Evolutionary conservation across 1,284 basidiomycete genomes (phyloP), one percentile per base, ranked within the genome.

Genomic region (Takashimella koratensis): DNA sequence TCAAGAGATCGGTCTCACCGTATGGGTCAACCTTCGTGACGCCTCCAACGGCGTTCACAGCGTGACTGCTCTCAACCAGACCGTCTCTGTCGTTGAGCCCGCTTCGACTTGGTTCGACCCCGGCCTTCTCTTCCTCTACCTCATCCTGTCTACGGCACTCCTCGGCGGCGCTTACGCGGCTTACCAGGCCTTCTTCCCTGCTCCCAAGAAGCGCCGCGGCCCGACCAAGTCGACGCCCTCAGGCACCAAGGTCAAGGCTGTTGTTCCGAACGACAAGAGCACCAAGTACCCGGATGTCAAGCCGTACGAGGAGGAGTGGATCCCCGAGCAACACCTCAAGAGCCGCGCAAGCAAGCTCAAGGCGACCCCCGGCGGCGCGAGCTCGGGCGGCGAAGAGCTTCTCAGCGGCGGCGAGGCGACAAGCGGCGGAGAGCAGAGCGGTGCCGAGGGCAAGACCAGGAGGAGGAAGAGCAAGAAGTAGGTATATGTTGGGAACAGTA

Each of bases 221-320:
- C 45, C 53, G 21, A 70, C 74, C 76, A n/a, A n/a, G n/a, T n/a
- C n/a, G n/a, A n/a, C n/a, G n/a, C n/a, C n/a, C n/a, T n/a, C n/a
- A n/a, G 52, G 46, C 5, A 61, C 55, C 39, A 58, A 59, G 45
- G 54, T 51, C 41, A 62, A 59, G 48, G 55, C 59, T n/a, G 83
- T 82, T 55, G 77, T 83, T 10, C 82, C 85, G n/a, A 79, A 81
- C 27, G 79, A 81, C 43, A 76, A 81, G 4, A 81, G 82, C 42
- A 85, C 84, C n/a, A 83, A 83, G 10, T 73, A 73, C 50, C 85
- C 85, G 30, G 82, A 84, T 20, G 82, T 85, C 4, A 83, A 84
- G 54, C 85, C 84, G 48, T 92, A 92, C 65, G 84, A 90, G 66
- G 89, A 93, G 70, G 90, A 93, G 67, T 94, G 90, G 90, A 93